Conservation (phyloP, 1,284 basidiomycete species). For the Melampsora occidentalis region DNA sequence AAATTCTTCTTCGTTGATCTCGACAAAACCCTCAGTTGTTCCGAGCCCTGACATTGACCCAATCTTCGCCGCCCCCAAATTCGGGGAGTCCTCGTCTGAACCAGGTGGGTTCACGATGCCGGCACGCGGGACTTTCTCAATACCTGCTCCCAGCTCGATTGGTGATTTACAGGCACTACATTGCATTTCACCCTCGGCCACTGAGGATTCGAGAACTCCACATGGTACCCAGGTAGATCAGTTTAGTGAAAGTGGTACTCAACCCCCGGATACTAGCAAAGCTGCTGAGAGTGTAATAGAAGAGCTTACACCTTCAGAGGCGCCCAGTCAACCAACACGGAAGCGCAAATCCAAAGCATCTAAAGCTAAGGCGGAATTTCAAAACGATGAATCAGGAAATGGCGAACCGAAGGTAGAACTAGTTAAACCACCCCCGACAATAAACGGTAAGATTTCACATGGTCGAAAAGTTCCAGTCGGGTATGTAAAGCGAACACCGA, state of each 20-base stretch:
- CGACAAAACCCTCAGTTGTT: not conserved
- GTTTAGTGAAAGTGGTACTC: not conserved
- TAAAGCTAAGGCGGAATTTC: constrained; percentile 8
- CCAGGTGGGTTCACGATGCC: constrained; percentile 28
- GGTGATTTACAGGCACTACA: constrained; percentile 14
- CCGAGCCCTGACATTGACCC: constrained; percentile 8
- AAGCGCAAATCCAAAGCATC: not conserved
- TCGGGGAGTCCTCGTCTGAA: constrained; percentile 3
- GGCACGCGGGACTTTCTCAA: constrained; percentile 34
- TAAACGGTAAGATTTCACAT: constrained; percentile 43
- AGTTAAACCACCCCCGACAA: constrained; percentile 42
- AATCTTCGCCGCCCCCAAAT: constrained; percentile 2
- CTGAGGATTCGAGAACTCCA: not conserved
- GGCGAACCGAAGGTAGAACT: constrained; percentile 18
- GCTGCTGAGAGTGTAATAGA: not conserved
- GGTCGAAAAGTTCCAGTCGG: constrained; percentile 56
- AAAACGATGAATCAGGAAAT: not conserved
- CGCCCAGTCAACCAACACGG: constrained; percentile 1
- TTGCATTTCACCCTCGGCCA: not conserved
- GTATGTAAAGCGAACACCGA: constrained; percentile 85
- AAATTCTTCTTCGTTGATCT: not conserved
- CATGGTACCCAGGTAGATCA: not conserved
- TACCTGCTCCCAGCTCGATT: constrained; percentile 27
- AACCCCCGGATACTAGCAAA: not conserved
- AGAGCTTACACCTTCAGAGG: constrained; percentile 5